Base-by-base conservation (phyloP, 257 asterid genomes). In the Asclepias syriaca region DNA sequence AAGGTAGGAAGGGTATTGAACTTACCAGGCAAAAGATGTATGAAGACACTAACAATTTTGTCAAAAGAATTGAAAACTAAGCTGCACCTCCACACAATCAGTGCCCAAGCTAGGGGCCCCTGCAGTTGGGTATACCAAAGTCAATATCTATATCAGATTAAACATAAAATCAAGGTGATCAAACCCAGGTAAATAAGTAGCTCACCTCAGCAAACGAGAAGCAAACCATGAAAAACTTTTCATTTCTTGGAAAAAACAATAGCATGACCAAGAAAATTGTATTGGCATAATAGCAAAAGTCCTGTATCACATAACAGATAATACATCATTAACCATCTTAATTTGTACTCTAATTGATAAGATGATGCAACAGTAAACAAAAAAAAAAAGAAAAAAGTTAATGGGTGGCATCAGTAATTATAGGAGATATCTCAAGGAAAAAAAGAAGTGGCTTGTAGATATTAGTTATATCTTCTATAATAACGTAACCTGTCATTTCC, bases 91-190 rank as follows among this genome's bases (percentile, higher is more conserved):
- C 99, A 95, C 18, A 95, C 85, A 70, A 95, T 92, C 77, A 92
- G 79, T 55, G 99, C 99, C 99, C 99, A 95, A 15, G 99, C 98
- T 83, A 95, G 83, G 6, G 99, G 99, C 27, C 99, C 99, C 99
- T 94, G 86, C 66, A 74, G 65, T 66, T 75, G 73, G n/a, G 60
- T 76, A 64, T 39, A 74, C 19, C 61, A 1, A 40, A 51, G 46
- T 59, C 68, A 53, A 55, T 29, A 34, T 27, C 48, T 24, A 45
- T 54, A 15, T 19, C 64, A 60, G 63, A 32, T 0, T 66, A 19
- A 27, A 8, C 66, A 46, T 43, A 39, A 55, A 53, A 27, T 70
- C 51, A 81, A 73, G 7, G 67, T 16, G 34, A 53, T 29, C 43
- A 58, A 66, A 59, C 46, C 19, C 43, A 70, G 54, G n/a, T 19